Base-by-base conservation (phyloP, 176 grass and related monocot genomes). In the Musa itinerans region DNA sequence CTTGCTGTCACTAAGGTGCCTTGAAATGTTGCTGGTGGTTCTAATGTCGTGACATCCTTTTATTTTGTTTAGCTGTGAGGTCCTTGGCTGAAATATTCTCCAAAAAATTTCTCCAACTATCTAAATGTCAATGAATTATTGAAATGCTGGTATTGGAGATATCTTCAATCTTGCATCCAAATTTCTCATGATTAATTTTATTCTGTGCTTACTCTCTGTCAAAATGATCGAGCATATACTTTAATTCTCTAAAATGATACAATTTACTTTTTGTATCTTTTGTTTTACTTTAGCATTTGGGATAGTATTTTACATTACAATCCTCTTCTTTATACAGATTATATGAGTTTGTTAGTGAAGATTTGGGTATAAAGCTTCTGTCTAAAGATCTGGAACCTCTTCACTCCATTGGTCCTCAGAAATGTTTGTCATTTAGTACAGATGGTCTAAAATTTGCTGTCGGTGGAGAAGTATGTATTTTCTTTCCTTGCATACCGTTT, bases 371-470 rank as follows among this genome's bases (percentile, higher is more conserved):
- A 73, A 76, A 76, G 55, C 83, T 99, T 81, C 25, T 94, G 59
- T 69, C 49, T 65, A 92, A 78, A 65, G 85, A 92, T 78, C 81
- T 82, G 78, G 70, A 76, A 27, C 58, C 71, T 19, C 81, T 99
- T 48, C 80, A 95, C 82, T 95, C 91, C 52, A 71, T 89, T 87
- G 89, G 96, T 72, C 74, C 23, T 8, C 96, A 99, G 83, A 94
- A 99, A 82, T 99, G 95, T 79, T 72, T 94, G 84, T 73, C 88
- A 81, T 99, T 94, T 63, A 99, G 95, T 73, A 99, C 91, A 68
- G 90, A 99, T 86, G 95, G 95, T 17, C 72, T 84, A 43, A 99
- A 99, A 86, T 89, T 99, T 84, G 90, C 95, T 58, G 89, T 89
- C 10, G 95, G 95, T 53, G 95, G 95, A 12, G 84, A 91, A 88